Evolutionary conservation across 345 rosid genomes (phyloP), one percentile per base, ranked within the genome.

Genomic region (Conringia planisiliqua): DNA sequence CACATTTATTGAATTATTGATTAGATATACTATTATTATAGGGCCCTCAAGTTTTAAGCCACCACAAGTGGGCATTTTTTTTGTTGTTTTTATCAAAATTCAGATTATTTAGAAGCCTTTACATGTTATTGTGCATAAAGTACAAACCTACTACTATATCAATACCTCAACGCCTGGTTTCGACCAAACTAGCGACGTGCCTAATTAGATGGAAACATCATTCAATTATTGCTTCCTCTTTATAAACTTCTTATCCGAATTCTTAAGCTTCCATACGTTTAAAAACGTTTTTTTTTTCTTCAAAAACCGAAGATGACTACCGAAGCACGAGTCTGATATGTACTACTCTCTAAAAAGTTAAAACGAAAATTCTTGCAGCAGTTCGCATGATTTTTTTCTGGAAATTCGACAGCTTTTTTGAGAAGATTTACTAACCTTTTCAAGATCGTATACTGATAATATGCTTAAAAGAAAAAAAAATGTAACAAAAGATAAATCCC

Each of bases 1-100:
- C 42, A 70, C 33, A 54, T 44, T 69, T 27, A 46, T 17, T 70
- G 75, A 63, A 76, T 76, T 56, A 76, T 76, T 70, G 75, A 17
- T 10, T 17, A 20, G 46, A 59, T 67, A n/a, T n/a, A n/a, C n/a
- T n/a, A 67, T 29, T 36, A 22, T 47, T 29, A 22, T 5, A 59
- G 56, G 74, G 73, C 78, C 72, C 78, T 66, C 32, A 40, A 60
- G 38, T 11, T 11, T 68, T 40, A 68, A 62, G 46, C 64, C 24
- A 44, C 62, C 70, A 42, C 52, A 47, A 60, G 39, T 61, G 68
- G 68, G 29, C 46, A 42, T 10, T 35, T 60, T 30, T 36, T 51
- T 22, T 22, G 24, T 22, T 16, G 11, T 62, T 44, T 62, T 13
- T 33, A 7, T 17, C 30, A 1, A 56, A 10, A 36, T 58, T 20